Conservation (phyloP, 2,329 filamentous ascomycete species). For the Cercospora sp. region DNA sequence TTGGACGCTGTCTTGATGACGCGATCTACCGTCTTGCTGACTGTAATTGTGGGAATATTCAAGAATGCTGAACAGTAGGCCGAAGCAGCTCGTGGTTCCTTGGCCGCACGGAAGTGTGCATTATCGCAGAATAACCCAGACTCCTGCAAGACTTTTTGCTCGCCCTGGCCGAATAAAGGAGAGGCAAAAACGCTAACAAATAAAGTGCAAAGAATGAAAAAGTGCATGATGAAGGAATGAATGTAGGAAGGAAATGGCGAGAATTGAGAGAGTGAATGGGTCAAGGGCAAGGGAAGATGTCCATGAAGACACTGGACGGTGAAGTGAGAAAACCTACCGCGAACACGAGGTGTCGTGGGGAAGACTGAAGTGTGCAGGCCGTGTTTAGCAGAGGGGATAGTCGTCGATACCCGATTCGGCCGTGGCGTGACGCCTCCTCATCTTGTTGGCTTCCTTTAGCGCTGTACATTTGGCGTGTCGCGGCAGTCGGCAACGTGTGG, state of each 20-base stretch:
- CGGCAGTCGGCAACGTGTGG: background rate
- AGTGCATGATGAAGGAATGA: conserved; percentile 9
- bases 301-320: background rate
- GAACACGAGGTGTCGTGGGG: background rate
- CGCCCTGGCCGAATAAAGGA: background rate
- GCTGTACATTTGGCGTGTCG: background rate
- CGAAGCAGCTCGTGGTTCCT: background rate
- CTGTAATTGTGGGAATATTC: background rate
- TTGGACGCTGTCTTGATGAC: conserved; percentile 3
- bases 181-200: conserved; percentile 1
- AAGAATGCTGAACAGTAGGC: conserved; percentile 13
- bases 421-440: conserved; percentile 4
- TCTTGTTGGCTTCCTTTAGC: conserved; percentile 9
- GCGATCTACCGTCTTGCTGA: background rate
- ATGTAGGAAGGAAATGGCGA: background rate
- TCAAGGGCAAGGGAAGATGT: background rate
- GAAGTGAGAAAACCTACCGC: background rate
- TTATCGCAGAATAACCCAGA: background rate
- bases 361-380: background rate
- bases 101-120: background rate
- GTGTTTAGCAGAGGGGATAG: background rate
- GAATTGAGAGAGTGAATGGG: background rate
- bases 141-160: background rate
- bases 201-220: background rate
- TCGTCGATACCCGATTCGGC: conserved; percentile 9